Percentiles rank a stretch among this genome's conserved stretches.
These are phyloP conservation scores for Colletotrichum eleusines DNA, from an alignment of 2,329 filamentous ascomycete genomes.

Conservation along the genomic window DNA sequence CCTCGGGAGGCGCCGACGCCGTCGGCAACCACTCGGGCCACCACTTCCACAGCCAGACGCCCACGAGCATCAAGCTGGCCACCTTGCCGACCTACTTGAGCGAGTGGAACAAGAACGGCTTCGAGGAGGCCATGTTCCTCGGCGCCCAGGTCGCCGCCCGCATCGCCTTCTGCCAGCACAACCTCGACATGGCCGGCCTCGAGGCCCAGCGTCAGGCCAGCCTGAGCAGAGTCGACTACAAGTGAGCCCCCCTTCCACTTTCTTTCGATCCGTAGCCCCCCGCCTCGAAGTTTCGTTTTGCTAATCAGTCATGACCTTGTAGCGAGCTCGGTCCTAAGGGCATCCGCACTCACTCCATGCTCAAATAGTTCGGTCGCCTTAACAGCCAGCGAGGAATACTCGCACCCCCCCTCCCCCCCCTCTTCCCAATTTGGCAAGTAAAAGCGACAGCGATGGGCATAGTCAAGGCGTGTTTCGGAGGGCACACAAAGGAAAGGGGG, in stretches of 20 bases:
- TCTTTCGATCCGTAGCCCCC: neutral
- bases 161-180: slow-evolving; percentile 70
- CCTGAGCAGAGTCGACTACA: slow-evolving; percentile 70
- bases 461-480: neutral
- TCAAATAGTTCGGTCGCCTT: slow-evolving; percentile 55
- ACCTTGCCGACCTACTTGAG: slow-evolving; percentile 86
- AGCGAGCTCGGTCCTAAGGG: slow-evolving; percentile 68
- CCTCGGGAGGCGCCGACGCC: slow-evolving; percentile 54
- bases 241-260: slow-evolving; percentile 58
- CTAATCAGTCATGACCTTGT: slow-evolving; percentile 33
- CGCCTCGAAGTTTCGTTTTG: neutral
- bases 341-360: slow-evolving; percentile 66
- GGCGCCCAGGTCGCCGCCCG: slow-evolving; percentile 86
- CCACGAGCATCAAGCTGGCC: slow-evolving; percentile 84
- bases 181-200: slow-evolving; percentile 63
- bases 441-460: slow-evolving; percentile 15
- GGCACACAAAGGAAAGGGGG: neutral
- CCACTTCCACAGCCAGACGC: slow-evolving; percentile 77
- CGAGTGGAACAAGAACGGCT: slow-evolving; percentile 86
- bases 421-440: neutral
- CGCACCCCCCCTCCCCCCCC: neutral
- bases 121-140: slow-evolving; percentile 87
- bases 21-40: slow-evolving; percentile 53
- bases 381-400: neutral
- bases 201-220: slow-evolving; percentile 69